A percentile compares a stretch with the other conserved stretches of the same genome.
These are phyloP conservation scores for Ampelocalamus luodianensis DNA, from an alignment of 176 grass and related monocot species.

Conservation along the genomic window DNA sequence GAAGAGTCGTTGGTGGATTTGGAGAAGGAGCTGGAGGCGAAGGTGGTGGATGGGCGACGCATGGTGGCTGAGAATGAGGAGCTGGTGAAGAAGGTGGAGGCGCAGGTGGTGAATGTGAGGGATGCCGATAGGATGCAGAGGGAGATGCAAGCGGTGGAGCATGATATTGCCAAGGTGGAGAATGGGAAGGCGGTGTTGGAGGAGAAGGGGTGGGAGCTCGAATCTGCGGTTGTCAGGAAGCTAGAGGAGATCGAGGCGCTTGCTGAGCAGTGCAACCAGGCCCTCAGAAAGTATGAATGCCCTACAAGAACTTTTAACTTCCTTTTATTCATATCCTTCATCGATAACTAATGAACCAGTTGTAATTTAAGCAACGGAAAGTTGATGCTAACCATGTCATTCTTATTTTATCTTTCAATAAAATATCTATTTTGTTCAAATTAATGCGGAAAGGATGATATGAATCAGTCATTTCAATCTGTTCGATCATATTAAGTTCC, in stretches of 20 bases:
- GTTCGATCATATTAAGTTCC: background rate
- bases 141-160: conserved; percentile 65
- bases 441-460: background rate
- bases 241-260: conserved; percentile 62
- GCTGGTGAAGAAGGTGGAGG: conserved; percentile 54
- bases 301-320: background rate
- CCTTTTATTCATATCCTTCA: background rate
- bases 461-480: background rate
- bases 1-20: conserved; percentile 36
- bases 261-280: conserved; percentile 70
- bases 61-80: conserved; percentile 58
- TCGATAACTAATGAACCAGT: background rate
- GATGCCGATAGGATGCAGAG: conserved; percentile 71
- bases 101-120: conserved; percentile 66
- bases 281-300: conserved; percentile 64
- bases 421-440: background rate
- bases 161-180: conserved; percentile 62
- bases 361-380: conserved; percentile 5
- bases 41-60: conserved; percentile 50
- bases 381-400: background rate
- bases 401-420: conserved; percentile 23
- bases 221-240: conserved; percentile 55
- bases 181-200: conserved; percentile 51
- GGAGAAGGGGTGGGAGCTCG: conserved; percentile 82
- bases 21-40: conserved; percentile 66